These are phyloP conservation scores for Delitschia confertaspora DNA, from an alignment of 495 filamentous ascomycete species.

Conservation along the genomic window DNA sequence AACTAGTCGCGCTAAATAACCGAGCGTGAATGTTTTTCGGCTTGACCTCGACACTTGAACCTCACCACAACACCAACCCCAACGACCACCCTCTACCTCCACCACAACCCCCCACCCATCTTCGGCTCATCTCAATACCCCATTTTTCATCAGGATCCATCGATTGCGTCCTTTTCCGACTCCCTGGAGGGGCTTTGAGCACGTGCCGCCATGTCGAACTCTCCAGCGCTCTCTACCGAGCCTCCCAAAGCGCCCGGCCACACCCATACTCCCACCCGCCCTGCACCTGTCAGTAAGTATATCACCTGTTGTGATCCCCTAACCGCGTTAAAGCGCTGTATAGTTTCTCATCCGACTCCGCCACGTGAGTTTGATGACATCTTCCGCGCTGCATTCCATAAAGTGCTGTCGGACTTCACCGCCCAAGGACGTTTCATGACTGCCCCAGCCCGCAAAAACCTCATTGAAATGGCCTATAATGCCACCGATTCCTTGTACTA, in stretches of 20 bases:
- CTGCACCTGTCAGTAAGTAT: not conserved
- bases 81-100: too few relatives aligned
- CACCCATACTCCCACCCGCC: not conserved
- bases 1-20: constrained; percentile 13
- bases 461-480: constrained; percentile 12
- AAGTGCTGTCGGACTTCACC: constrained; percentile 5
- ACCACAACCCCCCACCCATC: not conserved
- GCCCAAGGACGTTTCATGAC: constrained; percentile 10
- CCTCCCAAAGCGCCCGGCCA: too few relatives aligned
- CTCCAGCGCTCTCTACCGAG: too few relatives aligned
- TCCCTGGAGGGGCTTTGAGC: not conserved
- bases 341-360: not conserved
- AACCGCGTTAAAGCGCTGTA: too few relatives aligned
- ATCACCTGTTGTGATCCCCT: not conserved
- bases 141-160: constrained; percentile 10
- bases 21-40: constrained; percentile 23
- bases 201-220: constrained; percentile 3
- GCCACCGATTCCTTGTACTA: constrained; percentile 13
- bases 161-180: not conserved
- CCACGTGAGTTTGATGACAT: constrained; percentile 13
- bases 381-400: constrained; percentile 14
- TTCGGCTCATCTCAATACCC: not conserved
- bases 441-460: constrained; percentile 7
- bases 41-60: constrained; percentile 11
- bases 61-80: not conserved